These are phyloP conservation scores for Microcos paniculata DNA, from an alignment of 345 rosid species.

Conservation along the genomic window DNA sequence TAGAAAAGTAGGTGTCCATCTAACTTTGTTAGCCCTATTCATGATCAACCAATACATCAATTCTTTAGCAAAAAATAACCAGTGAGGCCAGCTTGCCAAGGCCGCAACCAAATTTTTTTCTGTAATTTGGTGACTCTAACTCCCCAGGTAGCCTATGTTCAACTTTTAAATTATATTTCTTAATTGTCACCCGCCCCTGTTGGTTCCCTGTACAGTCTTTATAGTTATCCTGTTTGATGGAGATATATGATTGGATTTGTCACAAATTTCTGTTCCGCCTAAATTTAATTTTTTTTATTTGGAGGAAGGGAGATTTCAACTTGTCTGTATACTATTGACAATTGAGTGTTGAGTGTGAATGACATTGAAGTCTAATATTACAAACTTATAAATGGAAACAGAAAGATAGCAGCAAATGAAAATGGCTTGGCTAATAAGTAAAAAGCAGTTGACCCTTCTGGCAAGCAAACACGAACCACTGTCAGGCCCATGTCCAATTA, in stretches of 20 bases:
- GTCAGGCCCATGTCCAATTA: neutral
- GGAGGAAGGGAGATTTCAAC: too few relatives aligned
- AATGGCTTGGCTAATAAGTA: neutral
- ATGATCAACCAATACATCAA: neutral
- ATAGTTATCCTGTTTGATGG: neutral
- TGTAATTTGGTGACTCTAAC: neutral
- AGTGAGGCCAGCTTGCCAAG: neutral
- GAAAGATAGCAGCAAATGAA: neutral
- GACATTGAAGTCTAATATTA: neutral
- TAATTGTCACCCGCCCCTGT: neutral
- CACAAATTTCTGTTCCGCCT: neutral
- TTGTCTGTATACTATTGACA: too few relatives aligned
- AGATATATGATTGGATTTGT: neutral
- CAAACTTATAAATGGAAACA: neutral
- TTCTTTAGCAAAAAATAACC: neutral
- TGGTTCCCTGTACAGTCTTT: neutral
- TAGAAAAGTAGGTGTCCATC: neutral
- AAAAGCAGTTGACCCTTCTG: neutral
- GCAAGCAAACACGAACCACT: neutral
- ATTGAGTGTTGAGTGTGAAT: too few relatives aligned
- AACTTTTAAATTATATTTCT: too few relatives aligned
- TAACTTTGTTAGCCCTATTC: neutral
- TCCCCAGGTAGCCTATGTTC: neutral
- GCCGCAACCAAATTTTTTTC: neutral
- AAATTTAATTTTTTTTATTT: too few relatives aligned